These are phyloP conservation scores for Beta lomatogona DNA, from an alignment of 179 eudicot genomes.

Conservation along the genomic window DNA sequence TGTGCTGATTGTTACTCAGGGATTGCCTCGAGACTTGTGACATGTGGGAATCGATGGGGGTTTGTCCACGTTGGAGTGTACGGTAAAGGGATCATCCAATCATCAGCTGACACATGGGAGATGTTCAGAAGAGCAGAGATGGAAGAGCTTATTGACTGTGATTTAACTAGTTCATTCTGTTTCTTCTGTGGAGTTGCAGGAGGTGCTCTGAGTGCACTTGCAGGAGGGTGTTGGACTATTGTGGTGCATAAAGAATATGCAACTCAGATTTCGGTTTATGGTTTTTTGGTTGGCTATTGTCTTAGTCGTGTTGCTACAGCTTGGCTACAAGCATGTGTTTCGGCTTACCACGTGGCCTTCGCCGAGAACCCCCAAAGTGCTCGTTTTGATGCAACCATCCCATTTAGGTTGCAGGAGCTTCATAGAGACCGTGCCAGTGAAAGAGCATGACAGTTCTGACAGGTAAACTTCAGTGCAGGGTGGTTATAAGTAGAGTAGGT, in stretches of 20 bases:
- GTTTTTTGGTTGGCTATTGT: conserved; percentile 63
- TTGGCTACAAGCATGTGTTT: conserved; percentile 50
- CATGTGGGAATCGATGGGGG: conserved; percentile 70
- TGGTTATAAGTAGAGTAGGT: background rate
- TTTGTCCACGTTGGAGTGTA: conserved; percentile 66
- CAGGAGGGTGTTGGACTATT: conserved; percentile 63
- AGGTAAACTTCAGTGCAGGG: background rate
- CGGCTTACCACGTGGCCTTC: conserved; percentile 49
- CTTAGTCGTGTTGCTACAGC: conserved; percentile 44
- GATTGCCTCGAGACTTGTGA: conserved; percentile 45
- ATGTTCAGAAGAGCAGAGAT: conserved; percentile 50
- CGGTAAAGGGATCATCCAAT: conserved; percentile 52
- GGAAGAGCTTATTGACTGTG: conserved; percentile 49
- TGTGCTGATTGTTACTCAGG: conserved; percentile 56
- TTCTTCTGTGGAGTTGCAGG: conserved; percentile 57
- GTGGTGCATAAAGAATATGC: conserved; percentile 45
- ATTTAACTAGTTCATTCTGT: conserved; percentile 68
- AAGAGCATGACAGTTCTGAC: background rate
- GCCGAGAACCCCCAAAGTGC: conserved; percentile 47
- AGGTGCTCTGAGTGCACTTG: conserved; percentile 47
- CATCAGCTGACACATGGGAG: conserved; percentile 67
- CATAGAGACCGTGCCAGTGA: conserved; percentile 25
- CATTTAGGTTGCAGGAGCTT: conserved; percentile 44
- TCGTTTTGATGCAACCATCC: conserved; percentile 47
- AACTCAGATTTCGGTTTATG: conserved; percentile 43